Evolutionary conservation across 768 basidiomycete genomes (phyloP), one percentile per base, ranked within the genome.

Genomic region (Collybiopsis luxurians): DNA sequence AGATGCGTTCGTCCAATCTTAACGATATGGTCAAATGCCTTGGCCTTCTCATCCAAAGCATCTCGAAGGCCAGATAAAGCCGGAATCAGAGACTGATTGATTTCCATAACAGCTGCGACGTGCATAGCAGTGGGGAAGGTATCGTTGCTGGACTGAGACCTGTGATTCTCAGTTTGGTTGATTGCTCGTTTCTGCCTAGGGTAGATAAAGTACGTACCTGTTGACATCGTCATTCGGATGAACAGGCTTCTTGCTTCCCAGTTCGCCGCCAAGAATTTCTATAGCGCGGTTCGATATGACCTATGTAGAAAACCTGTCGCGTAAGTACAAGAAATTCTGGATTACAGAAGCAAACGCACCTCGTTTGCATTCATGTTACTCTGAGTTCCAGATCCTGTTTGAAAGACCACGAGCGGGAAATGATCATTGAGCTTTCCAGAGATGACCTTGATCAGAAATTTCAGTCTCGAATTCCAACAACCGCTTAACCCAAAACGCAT

Each of bases 121-220:
- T 99, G 97, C 97, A 99, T 99, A 9, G 89, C 97, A 24, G 97
- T 99, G 9, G 97, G 97, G 84, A 98, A 99, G 92, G 95, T 95
- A 74, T 99, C 97, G 67, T 99, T 99, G 67, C 93, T 95, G 61
- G 93, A 96, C 73, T 98, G 96, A 70, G 92, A 94, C 90, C 90
- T 96, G 79, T 99, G 98, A n/a, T n/a, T n/a, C n/a, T n/a, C n/a
- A n/a, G n/a, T n/a, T n/a, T n/a, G n/a, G n/a, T n/a, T n/a, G n/a
- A n/a, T n/a, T n/a, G n/a, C n/a, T n/a, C n/a, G n/a, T n/a, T n/a
- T n/a, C n/a, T n/a, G n/a, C n/a, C n/a, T n/a, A n/a, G n/a, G n/a
- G n/a, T n/a, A n/a, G n/a, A n/a, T n/a, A n/a, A n/a, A n/a, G n/a
- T n/a, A n/a, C n/a, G n/a, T n/a, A n/a, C n/a, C n/a, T 99, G 31